Base-by-base conservation (phyloP, 345 rosid genomes). In the Bretschneidera sinensis region DNA sequence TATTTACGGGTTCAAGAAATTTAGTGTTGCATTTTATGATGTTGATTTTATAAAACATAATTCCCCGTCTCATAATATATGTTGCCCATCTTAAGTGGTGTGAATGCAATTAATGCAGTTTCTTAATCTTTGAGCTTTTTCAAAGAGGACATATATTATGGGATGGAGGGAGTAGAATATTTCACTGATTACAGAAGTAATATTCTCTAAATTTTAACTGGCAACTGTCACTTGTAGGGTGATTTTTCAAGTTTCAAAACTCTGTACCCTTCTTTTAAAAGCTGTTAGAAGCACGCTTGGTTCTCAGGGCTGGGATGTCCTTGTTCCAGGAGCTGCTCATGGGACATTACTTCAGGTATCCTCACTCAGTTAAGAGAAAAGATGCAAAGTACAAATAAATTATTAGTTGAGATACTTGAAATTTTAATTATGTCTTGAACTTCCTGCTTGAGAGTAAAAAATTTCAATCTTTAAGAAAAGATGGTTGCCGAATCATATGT, bases 291-390 rank as follows among this genome's bases (percentile, higher is more conserved):
- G 67, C 17, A 60, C 79, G 55, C 84, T 94, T 70, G 87, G 87
- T 59, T 90, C 91, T 70, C 87, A 88, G 59, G 99, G 99, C 34
- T 94, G 99, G 99, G 99, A 94, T 51, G 86, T 94, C 63, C 85
- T 94, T 61, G 99, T 94, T 67, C 83, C 97, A 25, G 99, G 99
- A 68, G 70, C 79, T n/a, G 83, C 85, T 67, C 43, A 55, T 56
- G 99, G 99, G 59, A 88, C 88, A 64, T 77, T 94, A 67, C 71
- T 84, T 71, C 89, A 86, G 92, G 99, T 94, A 63, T 39, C 18
- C 45, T 61, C 57, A 58, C 47, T 54, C 43, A 48, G 34, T 54
- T 24, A 22, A 62, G 13, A 9, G 4, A 49, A 61, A 25, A 61
- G 14, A 5, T 39, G 25, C 23, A 9, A 21, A 21, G 16, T 9